Evolutionary conservation across 2,329 filamentous ascomycete species (phyloP).

Genomic region (Aspergillus cejpii): DNA sequence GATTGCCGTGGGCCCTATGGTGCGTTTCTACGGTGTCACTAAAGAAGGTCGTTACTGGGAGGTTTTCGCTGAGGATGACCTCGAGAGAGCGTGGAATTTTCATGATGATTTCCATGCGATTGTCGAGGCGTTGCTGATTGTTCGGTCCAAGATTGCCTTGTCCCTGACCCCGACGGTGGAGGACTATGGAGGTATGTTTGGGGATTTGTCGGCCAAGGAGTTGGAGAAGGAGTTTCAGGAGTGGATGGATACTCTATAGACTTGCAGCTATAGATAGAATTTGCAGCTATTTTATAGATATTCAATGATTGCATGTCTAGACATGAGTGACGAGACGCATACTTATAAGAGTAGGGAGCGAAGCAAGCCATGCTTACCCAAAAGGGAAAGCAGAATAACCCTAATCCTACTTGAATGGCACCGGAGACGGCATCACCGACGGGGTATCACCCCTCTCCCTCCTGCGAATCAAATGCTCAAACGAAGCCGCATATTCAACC

Average conservation of each 20-base stretch:
- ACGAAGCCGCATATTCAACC: conserved; percentile 23
- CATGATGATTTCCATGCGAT: background rate
- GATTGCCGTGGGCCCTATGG: background rate
- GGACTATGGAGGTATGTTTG: no score
- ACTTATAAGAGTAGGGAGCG: no score
- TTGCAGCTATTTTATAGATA: no score
- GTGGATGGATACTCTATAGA: no score
- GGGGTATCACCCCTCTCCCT: conserved; percentile 20
- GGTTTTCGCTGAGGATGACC: background rate
- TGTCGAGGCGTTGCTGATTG: background rate
- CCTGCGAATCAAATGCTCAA: conserved; percentile 25
- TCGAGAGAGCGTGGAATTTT: background rate
- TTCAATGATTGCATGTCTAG: no score
- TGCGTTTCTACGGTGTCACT: background rate
- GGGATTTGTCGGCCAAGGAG: background rate
- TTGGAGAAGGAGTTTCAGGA: background rate
- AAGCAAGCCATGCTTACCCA: no score
- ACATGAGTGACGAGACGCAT: no score
- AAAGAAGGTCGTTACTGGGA: background rate
- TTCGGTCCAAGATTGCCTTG: background rate
- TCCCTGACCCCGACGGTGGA: no score
- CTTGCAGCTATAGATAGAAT: no score
- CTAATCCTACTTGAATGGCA: conserved; percentile 8
- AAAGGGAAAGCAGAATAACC: no score
- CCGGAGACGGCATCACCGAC: conserved; percentile 14